Percentiles rank a stretch among this genome's conserved stretches.
Conservation (phyloP, 495 filamentous ascomycete species). For the Aspergillus funiculosus region DNA sequence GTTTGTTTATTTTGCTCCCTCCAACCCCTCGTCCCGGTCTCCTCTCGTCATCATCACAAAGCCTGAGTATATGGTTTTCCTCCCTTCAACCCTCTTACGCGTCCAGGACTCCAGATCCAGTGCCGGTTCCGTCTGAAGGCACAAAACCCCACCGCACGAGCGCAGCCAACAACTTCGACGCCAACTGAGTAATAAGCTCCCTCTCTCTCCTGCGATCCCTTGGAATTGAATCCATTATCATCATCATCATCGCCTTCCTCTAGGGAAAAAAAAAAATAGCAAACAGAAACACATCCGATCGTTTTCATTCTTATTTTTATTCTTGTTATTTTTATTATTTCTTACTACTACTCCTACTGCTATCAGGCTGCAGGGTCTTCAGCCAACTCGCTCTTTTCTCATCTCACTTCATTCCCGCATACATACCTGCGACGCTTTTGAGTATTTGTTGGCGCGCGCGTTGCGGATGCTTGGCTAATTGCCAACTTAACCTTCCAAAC, state of each 20-base stretch:
- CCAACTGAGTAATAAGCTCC: slow-evolving; percentile 11
- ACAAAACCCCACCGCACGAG: slow-evolving; percentile 28
- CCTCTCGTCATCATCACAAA: background rate
- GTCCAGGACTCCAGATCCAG: slow-evolving; percentile 25
- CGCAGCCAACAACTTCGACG: slow-evolving; percentile 18
- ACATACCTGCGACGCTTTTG: background rate
- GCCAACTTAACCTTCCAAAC: slow-evolving; percentile 10
- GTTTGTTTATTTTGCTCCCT: background rate
- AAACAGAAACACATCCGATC: background rate
- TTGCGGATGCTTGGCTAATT: slow-evolving; percentile 20
- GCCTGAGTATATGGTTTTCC: slow-evolving; percentile 6
- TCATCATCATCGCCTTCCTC: background rate
- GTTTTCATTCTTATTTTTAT: slow-evolving; percentile 2
- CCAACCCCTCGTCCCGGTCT: background rate
- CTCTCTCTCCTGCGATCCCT: slow-evolving; percentile 15
- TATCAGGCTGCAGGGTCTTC: slow-evolving; percentile 15
- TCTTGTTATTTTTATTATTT: too few relatives aligned
- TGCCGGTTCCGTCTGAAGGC: slow-evolving; percentile 19
- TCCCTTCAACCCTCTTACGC: slow-evolving; percentile 21
- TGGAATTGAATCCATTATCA: slow-evolving; percentile 2
- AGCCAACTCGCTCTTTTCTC: slow-evolving; percentile 17
- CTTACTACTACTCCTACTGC: too few relatives aligned
- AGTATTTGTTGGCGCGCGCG: slow-evolving; percentile 14
- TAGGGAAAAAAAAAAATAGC: slow-evolving; percentile 1
- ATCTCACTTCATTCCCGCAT: slow-evolving; percentile 10